Evolutionary conservation across 73 alveolate genomes (phyloP).

Genomic region (Paramecium tetraurelia): DNA sequence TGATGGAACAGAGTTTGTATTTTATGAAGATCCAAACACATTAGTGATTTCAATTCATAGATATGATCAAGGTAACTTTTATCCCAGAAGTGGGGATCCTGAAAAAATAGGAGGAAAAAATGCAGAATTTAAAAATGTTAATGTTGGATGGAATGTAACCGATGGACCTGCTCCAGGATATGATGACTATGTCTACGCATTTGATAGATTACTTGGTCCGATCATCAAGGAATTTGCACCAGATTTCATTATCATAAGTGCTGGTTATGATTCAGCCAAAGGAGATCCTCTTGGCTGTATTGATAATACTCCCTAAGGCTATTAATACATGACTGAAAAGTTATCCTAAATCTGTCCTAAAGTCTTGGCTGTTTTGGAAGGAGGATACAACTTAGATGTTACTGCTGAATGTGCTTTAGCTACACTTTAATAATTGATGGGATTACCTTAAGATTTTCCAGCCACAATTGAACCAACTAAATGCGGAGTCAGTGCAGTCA

Average conservation of each 20-base stretch:
- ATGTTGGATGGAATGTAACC: constrained; percentile 78
- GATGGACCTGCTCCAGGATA: constrained; percentile 81
- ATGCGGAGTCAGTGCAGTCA: constrained; percentile 29
- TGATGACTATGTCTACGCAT: constrained; percentile 89
- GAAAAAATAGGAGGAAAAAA: constrained; percentile 80
- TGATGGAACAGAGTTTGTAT: constrained; percentile 96
- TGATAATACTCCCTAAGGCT: constrained; percentile 88
- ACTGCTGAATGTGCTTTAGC: constrained; percentile 43
- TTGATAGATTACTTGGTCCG: constrained; percentile 88
- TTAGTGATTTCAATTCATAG: constrained; percentile 92
- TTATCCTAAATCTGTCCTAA: not conserved
- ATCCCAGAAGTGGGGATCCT: constrained; percentile 83
- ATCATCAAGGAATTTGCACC: constrained; percentile 88
- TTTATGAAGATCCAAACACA: constrained; percentile 85
- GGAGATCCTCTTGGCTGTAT: constrained; percentile 97
- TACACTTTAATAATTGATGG: constrained; percentile 15
- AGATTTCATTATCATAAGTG: constrained; percentile 92
- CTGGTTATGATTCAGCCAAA: constrained; percentile 98
- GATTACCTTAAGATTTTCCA: not conserved
- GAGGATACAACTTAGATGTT: constrained; percentile 54
- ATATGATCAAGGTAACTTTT: constrained; percentile 85
- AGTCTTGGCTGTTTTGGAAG: constrained; percentile 47
- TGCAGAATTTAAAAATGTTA: constrained; percentile 88
- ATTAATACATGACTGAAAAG: constrained; percentile 44
- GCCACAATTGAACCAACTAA: not conserved